Conservation (phyloP, 2,329 filamentous ascomycete genomes). For the Ascochyta clinopodiicola region DNA sequence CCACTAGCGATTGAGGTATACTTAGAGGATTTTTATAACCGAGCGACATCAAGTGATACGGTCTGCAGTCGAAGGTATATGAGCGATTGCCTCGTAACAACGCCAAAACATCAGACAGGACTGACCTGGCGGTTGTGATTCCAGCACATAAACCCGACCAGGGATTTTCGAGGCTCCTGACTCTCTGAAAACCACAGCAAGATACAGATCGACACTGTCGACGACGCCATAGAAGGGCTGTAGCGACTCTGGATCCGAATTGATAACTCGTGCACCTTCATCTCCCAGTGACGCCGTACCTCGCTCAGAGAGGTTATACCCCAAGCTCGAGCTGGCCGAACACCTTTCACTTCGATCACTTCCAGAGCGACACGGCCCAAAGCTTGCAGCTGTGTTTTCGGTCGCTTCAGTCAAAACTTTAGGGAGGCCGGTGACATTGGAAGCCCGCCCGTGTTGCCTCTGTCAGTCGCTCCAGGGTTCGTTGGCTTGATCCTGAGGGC, state of each 20-base stretch:
- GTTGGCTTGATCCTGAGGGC: too few species aligned
- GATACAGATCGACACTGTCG: slow-evolving; percentile 67
- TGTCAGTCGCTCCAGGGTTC: slow-evolving; percentile 47
- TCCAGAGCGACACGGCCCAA: too few species aligned
- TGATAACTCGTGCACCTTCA: slow-evolving; percentile 77
- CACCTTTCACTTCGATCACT: slow-evolving; percentile 67
- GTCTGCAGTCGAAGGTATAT: slow-evolving; percentile 71
- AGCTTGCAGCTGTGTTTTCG: slow-evolving; percentile 68
- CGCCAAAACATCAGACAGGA: slow-evolving; percentile 75
- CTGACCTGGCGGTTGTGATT: slow-evolving; percentile 74
- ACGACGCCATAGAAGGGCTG: slow-evolving; percentile 55
- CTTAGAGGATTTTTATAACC: slow-evolving; percentile 69
- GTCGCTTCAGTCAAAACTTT: slow-evolving; percentile 69
- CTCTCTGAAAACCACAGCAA: slow-evolving; percentile 74
- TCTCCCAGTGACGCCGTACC: slow-evolving; percentile 77
- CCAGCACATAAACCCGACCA: slow-evolving; percentile 76
- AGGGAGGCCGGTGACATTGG: slow-evolving; percentile 76
- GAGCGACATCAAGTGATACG: slow-evolving; percentile 73
- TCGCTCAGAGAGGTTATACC: slow-evolving; percentile 77
- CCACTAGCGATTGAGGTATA: slow-evolving; percentile 67
- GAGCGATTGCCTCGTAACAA: slow-evolving; percentile 76
- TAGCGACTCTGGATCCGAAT: slow-evolving; percentile 57
- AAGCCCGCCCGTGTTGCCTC: slow-evolving; percentile 78
- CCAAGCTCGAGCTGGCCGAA: slow-evolving; percentile 75
- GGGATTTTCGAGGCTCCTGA: slow-evolving; percentile 68